Evolutionary conservation across 148 eudicot species (phyloP), one percentile per base, ranked within the genome.

Genomic region (Bassia scoparia): DNA sequence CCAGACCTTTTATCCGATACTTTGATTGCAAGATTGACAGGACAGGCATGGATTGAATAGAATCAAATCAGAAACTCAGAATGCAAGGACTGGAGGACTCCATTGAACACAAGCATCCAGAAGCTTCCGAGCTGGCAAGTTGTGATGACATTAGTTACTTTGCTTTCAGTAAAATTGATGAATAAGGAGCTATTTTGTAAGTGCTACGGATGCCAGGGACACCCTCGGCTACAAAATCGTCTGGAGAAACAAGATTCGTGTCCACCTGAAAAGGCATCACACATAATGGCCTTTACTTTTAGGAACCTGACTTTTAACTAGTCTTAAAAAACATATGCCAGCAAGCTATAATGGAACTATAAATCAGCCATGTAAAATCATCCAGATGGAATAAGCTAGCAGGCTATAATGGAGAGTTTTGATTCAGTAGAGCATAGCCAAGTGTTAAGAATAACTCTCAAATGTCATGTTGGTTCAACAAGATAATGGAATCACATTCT

Each of bases 91-190:
- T 48, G 0, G 68, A 18, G 13, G 30, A 29, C 43, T 48, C 20
- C 67, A 72, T 43, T 4, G 23, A 31, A 43, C 5, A 29, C 0
- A 26, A 69, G 24, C 29, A 17, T 44, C 27, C 44, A 3, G 68
- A 31, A 33, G 2, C 58, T 38, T 33, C 5, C 18, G 49, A 0
- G 48, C 46, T 68, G 15, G 29, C 60, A 27, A 10, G 29, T 71
- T 64, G 30, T 41, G 21, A 30, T 7, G 58, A 33, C 49, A 54
- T 74, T 43, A 43, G 27, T 79, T 55, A 70, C 78, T 93, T 89
- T 7, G 96, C 97, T 89, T 95, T 79, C 34, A 95, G 87, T 69
- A 95, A 82, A 76, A 95, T 89, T 53, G 91, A 87, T 30, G 98
- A 89, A 72, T 79, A 86, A 26, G 97, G 92, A 65, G 98, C 97